Percentiles rank a stretch among this genome's conserved stretches.
Evolutionary conservation across 495 filamentous ascomycete species (phyloP).

Genomic region (Stereocaulon alpinum): DNA sequence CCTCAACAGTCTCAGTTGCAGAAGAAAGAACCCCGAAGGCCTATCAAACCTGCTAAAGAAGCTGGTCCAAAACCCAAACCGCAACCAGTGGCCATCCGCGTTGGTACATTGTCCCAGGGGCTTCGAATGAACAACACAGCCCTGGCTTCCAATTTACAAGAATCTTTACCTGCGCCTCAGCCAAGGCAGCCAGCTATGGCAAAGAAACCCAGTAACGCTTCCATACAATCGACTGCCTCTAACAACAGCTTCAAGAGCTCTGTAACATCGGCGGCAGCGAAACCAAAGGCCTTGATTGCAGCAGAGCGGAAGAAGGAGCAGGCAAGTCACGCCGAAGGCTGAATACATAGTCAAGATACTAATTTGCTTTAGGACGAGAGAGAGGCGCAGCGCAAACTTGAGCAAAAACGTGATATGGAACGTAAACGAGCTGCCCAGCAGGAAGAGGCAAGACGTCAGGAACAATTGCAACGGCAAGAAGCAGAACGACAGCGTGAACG

Average conservation of each 20-base stretch:
- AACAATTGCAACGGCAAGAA: conserved; percentile 36
- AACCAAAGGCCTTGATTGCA: conserved; percentile 50
- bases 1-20: conserved; percentile 35
- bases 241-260: conserved; percentile 59
- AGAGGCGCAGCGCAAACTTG: conserved; percentile 64
- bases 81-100: conserved; percentile 67
- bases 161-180: conserved; percentile 42
- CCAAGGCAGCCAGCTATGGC: conserved; percentile 40
- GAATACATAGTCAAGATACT: background rate
- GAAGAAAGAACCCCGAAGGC: conserved; percentile 49
- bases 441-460: conserved; percentile 39
- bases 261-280: conserved; percentile 46
- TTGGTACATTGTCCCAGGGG: conserved; percentile 61
- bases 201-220: conserved; percentile 59
- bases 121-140: conserved; percentile 51
- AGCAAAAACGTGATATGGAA: conserved; percentile 67
- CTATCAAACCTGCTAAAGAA: conserved; percentile 63
- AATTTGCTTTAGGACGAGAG: conserved; percentile 49
- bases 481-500: conserved; percentile 34
- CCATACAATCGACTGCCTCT: conserved; percentile 54
- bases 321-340: conserved; percentile 19
- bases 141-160: conserved; percentile 47
- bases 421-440: conserved; percentile 56
- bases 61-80: conserved; percentile 54
- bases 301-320: conserved; percentile 70